Percentiles rank a stretch among this genome's conserved stretches.
Conservation (phyloP, 2,329 filamentous ascomycete species). For the Atkinsonella hypoxylon region DNA sequence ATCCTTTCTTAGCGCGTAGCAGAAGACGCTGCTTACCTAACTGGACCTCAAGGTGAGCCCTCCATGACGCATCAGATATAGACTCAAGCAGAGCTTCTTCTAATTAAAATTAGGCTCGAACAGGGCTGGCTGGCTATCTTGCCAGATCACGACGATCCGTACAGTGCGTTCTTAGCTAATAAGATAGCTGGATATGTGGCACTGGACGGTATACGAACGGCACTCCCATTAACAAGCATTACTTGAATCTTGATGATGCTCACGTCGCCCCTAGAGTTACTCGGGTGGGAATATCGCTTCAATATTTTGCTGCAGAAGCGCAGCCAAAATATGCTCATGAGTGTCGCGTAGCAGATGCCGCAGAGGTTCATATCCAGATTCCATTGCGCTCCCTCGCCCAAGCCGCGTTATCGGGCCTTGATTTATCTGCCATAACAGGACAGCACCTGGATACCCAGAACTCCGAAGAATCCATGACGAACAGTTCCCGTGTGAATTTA, state of each 20-base stretch:
- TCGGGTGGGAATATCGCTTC: constrained; percentile 14
- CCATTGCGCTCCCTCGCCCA: no score
- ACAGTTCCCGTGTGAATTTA: constrained; percentile 10
- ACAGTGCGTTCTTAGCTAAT: not conserved
- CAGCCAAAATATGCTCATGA: constrained; percentile 15
- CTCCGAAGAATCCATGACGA: constrained; percentile 7
- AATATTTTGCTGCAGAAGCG: constrained; percentile 13
- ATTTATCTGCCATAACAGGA: constrained; percentile 12
- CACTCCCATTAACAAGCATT: constrained; percentile 14
- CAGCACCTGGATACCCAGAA: constrained; percentile 12
- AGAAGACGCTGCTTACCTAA: not conserved
- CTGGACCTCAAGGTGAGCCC: not conserved
- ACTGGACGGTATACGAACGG: constrained; percentile 22
- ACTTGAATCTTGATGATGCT: constrained; percentile 21
- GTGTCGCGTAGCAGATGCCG: constrained; percentile 13
- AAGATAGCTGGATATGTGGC: not conserved
- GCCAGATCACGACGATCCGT: not conserved
- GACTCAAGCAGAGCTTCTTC: not conserved
- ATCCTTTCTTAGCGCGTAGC: not conserved
- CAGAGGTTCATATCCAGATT: constrained; percentile 8
- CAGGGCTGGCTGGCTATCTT: not conserved
- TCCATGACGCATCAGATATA: not conserved
- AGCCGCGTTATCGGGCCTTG: constrained; percentile 7
- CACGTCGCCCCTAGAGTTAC: constrained; percentile 31
- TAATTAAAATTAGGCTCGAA: not conserved